Base-by-base conservation (phyloP, 2,329 filamentous ascomycete species). In the Venturia carpophila region DNA sequence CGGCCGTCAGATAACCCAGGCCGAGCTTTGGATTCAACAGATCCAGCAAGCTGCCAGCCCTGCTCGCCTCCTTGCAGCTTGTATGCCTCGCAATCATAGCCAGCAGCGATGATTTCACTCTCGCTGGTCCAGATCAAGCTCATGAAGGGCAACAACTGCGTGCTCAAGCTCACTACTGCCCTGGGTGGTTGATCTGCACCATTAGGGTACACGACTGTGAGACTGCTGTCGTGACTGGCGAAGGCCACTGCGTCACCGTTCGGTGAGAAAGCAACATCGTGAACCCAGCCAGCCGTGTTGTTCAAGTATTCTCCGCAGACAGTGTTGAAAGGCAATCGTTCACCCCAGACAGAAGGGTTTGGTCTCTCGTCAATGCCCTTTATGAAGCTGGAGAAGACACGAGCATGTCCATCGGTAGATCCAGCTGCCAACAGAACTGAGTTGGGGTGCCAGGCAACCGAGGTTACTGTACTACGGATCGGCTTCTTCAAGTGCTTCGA, bases 401-500 rank as follows among this genome's bases (percentile, higher is more conserved):
- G 84, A 3, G 94, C 93, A 74, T 99, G 94, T 45, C 93, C 94
- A 77, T 99, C 94, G 43, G 94, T 97, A n/a, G 91, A 96, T 45
- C 94, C 94, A 55, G 94, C 92, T 19, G 93, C 94, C 30, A 99
- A 83, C 41, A 99, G 84, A 19, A 99, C 94, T 11, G 90, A 95
- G 82, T 99, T 99, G 43, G 94, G 94, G 77, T 99, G 94, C 94
- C 94, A 99, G 66, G 89, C 88, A 56, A 99, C 86, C 19, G 90
- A 92, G 65, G 94, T 97, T 72, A 99, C 93, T 66, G 94, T 99
- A 75, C 92, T 96, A 70, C 93, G 90, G 72, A 99, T 96, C 24
- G 94, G 94, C 84, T 97, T 99, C 86, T 97, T 97, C 74, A 99
- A 80, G 79, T 99, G 94, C 83, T 99, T 99, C 45, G 92, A 97